phyloP scores from a whole-genome alignment of 805 yeast genomes.

The Yamadazyma akitaensis region DNA sequence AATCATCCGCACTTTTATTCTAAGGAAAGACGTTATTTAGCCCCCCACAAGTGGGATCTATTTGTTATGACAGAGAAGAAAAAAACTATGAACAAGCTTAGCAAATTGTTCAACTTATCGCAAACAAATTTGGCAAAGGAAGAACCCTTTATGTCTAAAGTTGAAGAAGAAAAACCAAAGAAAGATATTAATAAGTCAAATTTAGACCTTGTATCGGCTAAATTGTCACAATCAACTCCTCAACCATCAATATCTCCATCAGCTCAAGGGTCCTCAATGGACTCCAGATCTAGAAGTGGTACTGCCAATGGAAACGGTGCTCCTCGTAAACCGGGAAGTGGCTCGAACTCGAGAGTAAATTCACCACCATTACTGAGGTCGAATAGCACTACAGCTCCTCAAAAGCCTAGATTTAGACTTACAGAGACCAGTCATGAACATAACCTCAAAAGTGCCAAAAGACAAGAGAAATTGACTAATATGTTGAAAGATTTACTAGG shows the following conservation, averaged over 20 bases:
- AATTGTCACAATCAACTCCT: not conserved
- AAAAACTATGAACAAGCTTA: conserved; percentile 18
- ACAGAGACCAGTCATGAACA: conserved; percentile 83
- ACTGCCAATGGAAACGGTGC: not conserved
- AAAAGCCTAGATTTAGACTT: conserved; percentile 48
- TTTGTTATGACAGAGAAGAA: conserved; percentile 13
- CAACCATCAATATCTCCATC: not conserved
- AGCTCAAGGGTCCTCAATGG: not conserved
- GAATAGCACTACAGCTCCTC: conserved; percentile 6
- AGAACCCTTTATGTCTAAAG: not conserved
- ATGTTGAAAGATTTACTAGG: conserved; percentile 78
- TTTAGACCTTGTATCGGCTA: not conserved
- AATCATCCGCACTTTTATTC: conserved; percentile 2
- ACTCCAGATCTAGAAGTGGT: not conserved
- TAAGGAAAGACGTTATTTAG: not conserved
- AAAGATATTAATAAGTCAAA: not conserved
- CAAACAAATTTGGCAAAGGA: conserved; percentile 10
- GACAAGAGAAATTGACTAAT: conserved; percentile 72
- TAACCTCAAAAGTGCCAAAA: conserved; percentile 65
- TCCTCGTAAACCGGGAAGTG: conserved; percentile 1
- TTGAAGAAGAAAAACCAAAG: not conserved
- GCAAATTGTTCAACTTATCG: conserved; percentile 22
- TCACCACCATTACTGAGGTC: conserved; percentile 19
- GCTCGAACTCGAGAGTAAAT: not conserved
- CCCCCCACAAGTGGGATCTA: not conserved